Conservation (phyloP, 129 eudicot species). For the Heracleum sosnowskyi region DNA sequence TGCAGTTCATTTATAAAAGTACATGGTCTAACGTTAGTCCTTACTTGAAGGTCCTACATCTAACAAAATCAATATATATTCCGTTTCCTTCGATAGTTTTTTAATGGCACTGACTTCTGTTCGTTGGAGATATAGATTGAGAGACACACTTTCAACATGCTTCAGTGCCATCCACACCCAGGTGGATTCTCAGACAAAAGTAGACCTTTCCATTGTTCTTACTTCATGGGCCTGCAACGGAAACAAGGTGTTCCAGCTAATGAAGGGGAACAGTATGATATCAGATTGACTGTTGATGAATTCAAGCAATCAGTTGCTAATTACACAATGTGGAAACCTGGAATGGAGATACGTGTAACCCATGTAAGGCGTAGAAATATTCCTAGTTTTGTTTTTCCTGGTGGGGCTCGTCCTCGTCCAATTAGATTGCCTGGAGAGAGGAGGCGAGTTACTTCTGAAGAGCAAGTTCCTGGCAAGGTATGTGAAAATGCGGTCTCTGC, state of each 20-base stretch:
- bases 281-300: conserved; percentile 81
- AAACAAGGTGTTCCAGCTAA: conserved; percentile 56
- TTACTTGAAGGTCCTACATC: too few relatives aligned
- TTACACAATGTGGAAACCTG: conserved; percentile 59
- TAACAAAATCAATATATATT: too few relatives aligned
- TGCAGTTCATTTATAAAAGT: too few relatives aligned
- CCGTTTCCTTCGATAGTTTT: background rate
- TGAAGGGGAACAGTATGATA: conserved; percentile 75
- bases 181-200: conserved; percentile 68
- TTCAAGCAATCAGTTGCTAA: conserved; percentile 61
- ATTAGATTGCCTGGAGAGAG: conserved; percentile 39
- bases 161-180: conserved; percentile 96
- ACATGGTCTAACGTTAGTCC: too few relatives aligned
- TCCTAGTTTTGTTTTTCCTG: conserved; percentile 87
- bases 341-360: conserved; percentile 69
- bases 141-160: conserved; percentile 68
- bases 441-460: conserved; percentile 34
- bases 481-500: conserved; percentile 18
- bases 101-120: conserved; percentile 7
- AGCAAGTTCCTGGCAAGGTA: conserved; percentile 24
- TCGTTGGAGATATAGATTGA: conserved; percentile 48
- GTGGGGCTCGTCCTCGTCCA: conserved; percentile 73
- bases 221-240: conserved; percentile 82
- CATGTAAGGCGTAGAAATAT: conserved; percentile 59
- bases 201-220: conserved; percentile 56